phyloP scores from a whole-genome alignment of 768 basidiomycete genomes.

The Baorangia bicolor region DNA sequence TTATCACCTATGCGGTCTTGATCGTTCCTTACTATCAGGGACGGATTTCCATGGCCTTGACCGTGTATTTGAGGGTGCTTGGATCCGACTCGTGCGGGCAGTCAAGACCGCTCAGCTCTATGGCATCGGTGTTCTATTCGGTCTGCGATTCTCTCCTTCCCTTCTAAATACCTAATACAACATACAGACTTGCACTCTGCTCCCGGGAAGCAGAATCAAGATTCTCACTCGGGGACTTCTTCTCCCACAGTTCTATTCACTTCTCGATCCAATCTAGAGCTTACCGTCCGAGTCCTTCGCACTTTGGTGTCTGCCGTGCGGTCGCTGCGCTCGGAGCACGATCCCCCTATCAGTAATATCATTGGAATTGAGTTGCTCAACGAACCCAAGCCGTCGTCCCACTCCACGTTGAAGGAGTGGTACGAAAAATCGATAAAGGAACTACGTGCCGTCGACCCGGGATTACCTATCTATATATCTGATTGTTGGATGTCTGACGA shows the following conservation, averaged over 20 bases:
- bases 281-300: conserved; percentile 49
- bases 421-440: conserved; percentile 56
- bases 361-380: conserved; percentile 60
- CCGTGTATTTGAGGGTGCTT: conserved; percentile 60
- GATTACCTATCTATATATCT: conserved; percentile 67
- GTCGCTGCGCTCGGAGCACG: conserved; percentile 51
- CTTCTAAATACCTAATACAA: conserved; percentile 17
- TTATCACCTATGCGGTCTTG: conserved; percentile 64
- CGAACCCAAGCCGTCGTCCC: conserved; percentile 53
- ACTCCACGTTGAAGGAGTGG: conserved; percentile 56
- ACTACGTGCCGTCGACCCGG: conserved; percentile 49
- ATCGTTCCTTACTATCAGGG: conserved; percentile 54
- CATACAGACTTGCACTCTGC: conserved; percentile 68
- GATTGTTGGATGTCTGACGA: conserved; percentile 74
- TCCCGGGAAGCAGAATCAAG: conserved; percentile 72
- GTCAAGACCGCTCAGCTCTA: conserved; percentile 54
- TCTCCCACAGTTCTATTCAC: conserved; percentile 49
- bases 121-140: conserved; percentile 74
- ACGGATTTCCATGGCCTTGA: conserved; percentile 63
- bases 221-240: conserved; percentile 65
- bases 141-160: conserved; percentile 35
- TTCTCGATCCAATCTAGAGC: conserved; percentile 41
- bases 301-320: conserved; percentile 36
- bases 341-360: conserved; percentile 43
- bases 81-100: conserved; percentile 59